A percentile compares a stretch with the other conserved stretches of the same genome.
phyloP scores from a whole-genome alignment of 192 early-diverging fungal genomes.

The Chytriomyces confervae region DNA sequence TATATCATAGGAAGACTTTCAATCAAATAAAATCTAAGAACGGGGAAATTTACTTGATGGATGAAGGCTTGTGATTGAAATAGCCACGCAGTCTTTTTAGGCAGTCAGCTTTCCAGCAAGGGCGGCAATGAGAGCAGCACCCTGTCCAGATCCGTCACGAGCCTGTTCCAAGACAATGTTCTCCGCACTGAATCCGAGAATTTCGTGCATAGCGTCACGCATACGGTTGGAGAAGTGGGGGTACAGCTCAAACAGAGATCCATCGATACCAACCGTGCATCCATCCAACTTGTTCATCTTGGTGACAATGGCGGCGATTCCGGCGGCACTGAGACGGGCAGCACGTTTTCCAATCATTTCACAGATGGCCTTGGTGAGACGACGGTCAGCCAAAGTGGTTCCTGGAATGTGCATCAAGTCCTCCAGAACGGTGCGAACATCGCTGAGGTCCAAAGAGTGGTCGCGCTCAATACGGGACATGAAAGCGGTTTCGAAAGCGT shows the following conservation, averaged over 20 bases:
- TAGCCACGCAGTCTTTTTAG: too few relatives aligned
- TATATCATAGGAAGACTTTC: too few relatives aligned
- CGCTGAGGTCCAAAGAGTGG: conserved; percentile 62
- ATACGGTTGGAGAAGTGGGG: conserved; percentile 82
- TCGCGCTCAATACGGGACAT: conserved; percentile 72
- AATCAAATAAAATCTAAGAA: too few relatives aligned
- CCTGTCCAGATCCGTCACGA: conserved; percentile 78
- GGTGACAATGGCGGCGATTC: conserved; percentile 66
- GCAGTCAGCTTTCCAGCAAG: conserved; percentile 28
- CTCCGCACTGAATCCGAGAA: conserved; percentile 69
- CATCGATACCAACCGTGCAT: conserved; percentile 88
- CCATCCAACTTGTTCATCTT: conserved; percentile 63
- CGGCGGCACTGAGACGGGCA: conserved; percentile 74
- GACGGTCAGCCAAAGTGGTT: conserved; percentile 72
- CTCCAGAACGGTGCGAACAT: conserved; percentile 63
- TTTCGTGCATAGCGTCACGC: conserved; percentile 70
- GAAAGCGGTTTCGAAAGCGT: conserved; percentile 73
- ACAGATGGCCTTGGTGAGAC: conserved; percentile 73
- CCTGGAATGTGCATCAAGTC: conserved; percentile 68
- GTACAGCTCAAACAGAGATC: conserved; percentile 90
- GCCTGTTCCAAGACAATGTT: conserved; percentile 75
- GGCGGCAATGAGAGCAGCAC: conserved; percentile 64
- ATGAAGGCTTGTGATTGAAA: too few relatives aligned
- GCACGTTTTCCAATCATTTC: conserved; percentile 81
- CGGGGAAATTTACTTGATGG: too few relatives aligned